phyloP scores from a whole-genome alignment of 2,329 filamentous ascomycete genomes.

The Fusarium floridanum region DNA sequence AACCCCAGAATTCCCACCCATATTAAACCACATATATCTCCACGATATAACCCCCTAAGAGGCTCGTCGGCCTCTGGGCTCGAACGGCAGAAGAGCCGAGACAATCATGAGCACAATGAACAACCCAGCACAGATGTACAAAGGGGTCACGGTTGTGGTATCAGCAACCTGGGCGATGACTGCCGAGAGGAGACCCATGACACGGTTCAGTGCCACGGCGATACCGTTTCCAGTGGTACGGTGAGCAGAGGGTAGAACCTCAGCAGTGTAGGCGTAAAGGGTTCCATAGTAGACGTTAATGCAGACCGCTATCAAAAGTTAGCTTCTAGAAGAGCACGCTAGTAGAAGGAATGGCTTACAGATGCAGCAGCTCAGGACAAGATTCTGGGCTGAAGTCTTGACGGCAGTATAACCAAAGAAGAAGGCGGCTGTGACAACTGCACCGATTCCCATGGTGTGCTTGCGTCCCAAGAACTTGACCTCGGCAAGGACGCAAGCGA shows the following conservation, averaged over 20 bases:
- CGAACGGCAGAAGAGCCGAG: conserved; percentile 72
- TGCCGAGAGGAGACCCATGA: conserved; percentile 27
- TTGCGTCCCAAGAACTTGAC: conserved; percentile 65
- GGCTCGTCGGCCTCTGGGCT: conserved; percentile 63
- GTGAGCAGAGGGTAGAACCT: conserved; percentile 65
- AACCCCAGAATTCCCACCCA: background rate
- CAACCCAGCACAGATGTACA: conserved; percentile 75
- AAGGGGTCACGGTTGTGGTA: conserved; percentile 71
- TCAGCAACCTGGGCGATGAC: conserved; percentile 61
- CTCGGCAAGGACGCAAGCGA: conserved; percentile 71
- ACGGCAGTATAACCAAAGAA: conserved; percentile 53
- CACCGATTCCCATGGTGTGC: conserved; percentile 58
- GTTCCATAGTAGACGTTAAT: conserved; percentile 71
- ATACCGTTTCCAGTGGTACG: conserved; percentile 64
- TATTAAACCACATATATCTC: background rate
- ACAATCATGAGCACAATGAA: conserved; percentile 71
- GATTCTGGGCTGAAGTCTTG: conserved; percentile 4
- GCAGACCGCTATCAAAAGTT: background rate
- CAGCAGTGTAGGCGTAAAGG: conserved; percentile 63
- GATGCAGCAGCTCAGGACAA: background rate
- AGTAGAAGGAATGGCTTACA: background rate
- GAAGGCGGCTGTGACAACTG: conserved; percentile 55
- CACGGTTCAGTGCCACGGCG: conserved; percentile 56
- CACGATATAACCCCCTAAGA: background rate
- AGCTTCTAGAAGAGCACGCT: background rate